A percentile compares a stretch with the other conserved stretches of the same genome.
Evolutionary conservation across 495 filamentous ascomycete genomes (phyloP).

Genomic region (Penicillium argentinense): DNA sequence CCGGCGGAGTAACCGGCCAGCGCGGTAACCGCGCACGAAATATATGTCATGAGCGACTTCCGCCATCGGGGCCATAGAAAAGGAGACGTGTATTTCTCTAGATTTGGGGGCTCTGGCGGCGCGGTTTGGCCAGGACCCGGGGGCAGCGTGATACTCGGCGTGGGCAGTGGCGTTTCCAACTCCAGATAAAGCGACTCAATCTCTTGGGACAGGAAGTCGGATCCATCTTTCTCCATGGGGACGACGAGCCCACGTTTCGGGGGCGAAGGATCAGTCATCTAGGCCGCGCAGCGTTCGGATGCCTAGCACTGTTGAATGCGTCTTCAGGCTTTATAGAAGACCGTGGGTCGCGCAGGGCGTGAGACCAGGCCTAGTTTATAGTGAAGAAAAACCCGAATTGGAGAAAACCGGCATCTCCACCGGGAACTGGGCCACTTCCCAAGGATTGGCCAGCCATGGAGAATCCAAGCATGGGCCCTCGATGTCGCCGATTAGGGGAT

Average conservation of each 20-base stretch:
- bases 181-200: conserved; percentile 73
- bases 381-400: neutral
- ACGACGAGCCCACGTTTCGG: conserved; percentile 6
- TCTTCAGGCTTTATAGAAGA: no score
- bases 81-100: conserved; percentile 68
- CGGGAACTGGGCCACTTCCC: neutral
- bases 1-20: conserved; percentile 82
- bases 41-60: conserved; percentile 70
- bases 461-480: no score
- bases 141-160: conserved; percentile 46
- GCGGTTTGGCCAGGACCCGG: conserved; percentile 34
- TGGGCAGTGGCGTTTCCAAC: conserved; percentile 65
- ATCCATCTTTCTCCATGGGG: conserved; percentile 17
- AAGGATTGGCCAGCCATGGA: no score
- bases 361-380: neutral
- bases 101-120: conserved; percentile 57
- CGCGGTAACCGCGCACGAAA: conserved; percentile 73
- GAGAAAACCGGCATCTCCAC: neutral
- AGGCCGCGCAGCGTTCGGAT: no score
- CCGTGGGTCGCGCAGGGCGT: neutral
- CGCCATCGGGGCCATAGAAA: conserved; percentile 69
- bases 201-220: conserved; percentile 23
- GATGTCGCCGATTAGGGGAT: no score
- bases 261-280: no score
- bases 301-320: no score